A percentile compares a stretch with the other conserved stretches of the same genome.
Evolutionary conservation across 495 filamentous ascomycete species (phyloP).

Genomic region (Diplogelasinospora grovesii): DNA sequence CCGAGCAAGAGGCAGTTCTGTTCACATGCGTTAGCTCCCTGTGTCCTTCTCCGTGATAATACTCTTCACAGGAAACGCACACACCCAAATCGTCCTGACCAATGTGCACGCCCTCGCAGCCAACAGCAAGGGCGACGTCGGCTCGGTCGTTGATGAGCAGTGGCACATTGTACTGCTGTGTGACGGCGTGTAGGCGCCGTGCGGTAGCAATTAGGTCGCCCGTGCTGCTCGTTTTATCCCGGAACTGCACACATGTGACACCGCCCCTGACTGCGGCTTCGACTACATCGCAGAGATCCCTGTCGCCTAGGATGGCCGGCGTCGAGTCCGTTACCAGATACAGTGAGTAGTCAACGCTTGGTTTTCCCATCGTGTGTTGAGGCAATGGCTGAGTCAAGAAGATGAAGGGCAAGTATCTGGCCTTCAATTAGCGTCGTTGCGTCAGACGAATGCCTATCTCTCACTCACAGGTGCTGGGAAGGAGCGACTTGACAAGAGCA

Average conservation of each 20-base stretch:
- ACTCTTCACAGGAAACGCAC: no score
- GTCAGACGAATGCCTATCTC: no score
- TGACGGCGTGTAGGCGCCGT: slow-evolving; percentile 62
- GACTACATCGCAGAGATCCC: slow-evolving; percentile 67
- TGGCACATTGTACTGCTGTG: slow-evolving; percentile 60
- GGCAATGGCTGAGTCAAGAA: no score
- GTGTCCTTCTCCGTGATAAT: no score
- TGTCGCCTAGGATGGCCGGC: slow-evolving; percentile 62
- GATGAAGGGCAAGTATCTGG: no score
- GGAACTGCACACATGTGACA: slow-evolving; percentile 81
- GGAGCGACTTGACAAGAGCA: no score
- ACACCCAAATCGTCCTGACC: slow-evolving; percentile 90
- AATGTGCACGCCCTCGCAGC: slow-evolving; percentile 86
- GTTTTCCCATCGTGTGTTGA: no score
- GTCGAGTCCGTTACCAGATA: slow-evolving; percentile 95
- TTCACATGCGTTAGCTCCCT: no score
- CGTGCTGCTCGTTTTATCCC: slow-evolving; percentile 82
- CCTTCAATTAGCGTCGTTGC: no score
- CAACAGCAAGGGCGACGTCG: slow-evolving; percentile 80
- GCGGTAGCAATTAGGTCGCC: slow-evolving; percentile 63
- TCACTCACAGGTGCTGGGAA: no score
- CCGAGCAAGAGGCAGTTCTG: slow-evolving; percentile 60
- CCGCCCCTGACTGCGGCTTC: slow-evolving; percentile 72
- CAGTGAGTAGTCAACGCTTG: slow-evolving; percentile 52
- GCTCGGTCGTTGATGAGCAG: slow-evolving; percentile 94